Conservation (phyloP, 768 basidiomycete genomes). For the Tylopilus subfusipes region DNA sequence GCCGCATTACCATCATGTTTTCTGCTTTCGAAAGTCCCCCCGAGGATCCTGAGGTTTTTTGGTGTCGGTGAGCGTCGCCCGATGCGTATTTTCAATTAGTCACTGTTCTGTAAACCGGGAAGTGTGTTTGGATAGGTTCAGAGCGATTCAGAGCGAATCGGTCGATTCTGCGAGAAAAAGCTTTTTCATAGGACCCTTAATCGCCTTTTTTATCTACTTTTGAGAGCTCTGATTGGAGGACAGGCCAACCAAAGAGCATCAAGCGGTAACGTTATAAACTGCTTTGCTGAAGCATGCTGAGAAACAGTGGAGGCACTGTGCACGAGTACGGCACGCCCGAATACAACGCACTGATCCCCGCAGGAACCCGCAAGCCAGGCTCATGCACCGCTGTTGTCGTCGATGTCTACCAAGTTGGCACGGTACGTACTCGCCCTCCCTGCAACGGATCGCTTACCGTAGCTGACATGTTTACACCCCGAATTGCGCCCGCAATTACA, state of each 20-base stretch:
- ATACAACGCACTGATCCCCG: constrained; percentile 51
- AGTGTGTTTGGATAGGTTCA: too few species aligned
- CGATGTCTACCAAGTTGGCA: constrained; percentile 52
- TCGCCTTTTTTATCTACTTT: too few species aligned
- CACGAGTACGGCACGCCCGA: constrained; percentile 62
- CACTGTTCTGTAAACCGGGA: too few species aligned
- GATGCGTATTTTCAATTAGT: too few species aligned
- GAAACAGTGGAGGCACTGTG: constrained; percentile 42
- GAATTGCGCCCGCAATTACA: neutral
- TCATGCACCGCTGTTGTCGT: constrained; percentile 59
- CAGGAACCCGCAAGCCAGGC: constrained; percentile 47
- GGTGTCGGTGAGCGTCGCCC: too few species aligned
- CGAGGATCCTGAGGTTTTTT: constrained; percentile 53
- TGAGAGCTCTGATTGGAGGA: too few species aligned
- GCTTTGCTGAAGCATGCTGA: too few species aligned
- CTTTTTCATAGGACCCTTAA: too few species aligned
- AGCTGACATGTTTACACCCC: neutral
- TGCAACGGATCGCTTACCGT: neutral
- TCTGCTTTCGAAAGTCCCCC: constrained; percentile 58
- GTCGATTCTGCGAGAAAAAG: too few species aligned
- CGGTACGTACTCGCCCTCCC: constrained; percentile 32
- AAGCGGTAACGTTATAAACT: too few species aligned
- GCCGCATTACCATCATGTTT: constrained; percentile 59
- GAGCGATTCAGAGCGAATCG: too few species aligned
- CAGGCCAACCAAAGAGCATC: too few species aligned